Evolutionary conservation across 2,329 filamentous ascomycete species (phyloP).

Genomic region (Neocucurbitaria cava): DNA sequence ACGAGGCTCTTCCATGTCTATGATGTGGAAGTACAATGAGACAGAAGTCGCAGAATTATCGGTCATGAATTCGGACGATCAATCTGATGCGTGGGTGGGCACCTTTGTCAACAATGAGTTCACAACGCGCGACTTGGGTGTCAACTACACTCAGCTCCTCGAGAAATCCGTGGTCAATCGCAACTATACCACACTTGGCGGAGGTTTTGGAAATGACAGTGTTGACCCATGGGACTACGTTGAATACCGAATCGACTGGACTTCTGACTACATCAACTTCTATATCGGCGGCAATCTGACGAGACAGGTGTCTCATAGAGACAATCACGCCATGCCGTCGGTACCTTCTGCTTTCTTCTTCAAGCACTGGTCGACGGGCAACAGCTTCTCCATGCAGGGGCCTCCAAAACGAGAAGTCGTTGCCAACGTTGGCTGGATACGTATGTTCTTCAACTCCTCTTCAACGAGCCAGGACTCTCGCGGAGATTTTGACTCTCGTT

Average conservation of each 20-base stretch:
- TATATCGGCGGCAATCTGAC: slow-evolving; percentile 51
- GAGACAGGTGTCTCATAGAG: slow-evolving; percentile 42
- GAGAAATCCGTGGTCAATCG: slow-evolving; percentile 33
- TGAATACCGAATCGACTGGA: slow-evolving; percentile 59
- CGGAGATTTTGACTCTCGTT: slow-evolving; percentile 38
- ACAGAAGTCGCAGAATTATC: slow-evolving; percentile 53
- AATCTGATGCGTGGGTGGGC: slow-evolving; percentile 47
- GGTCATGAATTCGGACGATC: slow-evolving; percentile 54
- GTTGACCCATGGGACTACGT: slow-evolving; percentile 53
- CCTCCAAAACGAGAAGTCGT: slow-evolving; percentile 50
- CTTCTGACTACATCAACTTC: slow-evolving; percentile 51
- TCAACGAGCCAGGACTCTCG: slow-evolving; percentile 42
- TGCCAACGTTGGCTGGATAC: slow-evolving; percentile 55
- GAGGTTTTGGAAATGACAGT: slow-evolving; percentile 37
- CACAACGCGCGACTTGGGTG: slow-evolving; percentile 45
- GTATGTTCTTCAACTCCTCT: slow-evolving; percentile 61
- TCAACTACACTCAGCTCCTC: slow-evolving; percentile 51
- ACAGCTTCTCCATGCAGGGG: slow-evolving; percentile 54
- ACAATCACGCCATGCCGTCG: slow-evolving; percentile 46
- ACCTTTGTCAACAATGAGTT: slow-evolving; percentile 51
- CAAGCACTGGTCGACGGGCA: slow-evolving; percentile 59
- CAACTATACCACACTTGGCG: slow-evolving; percentile 50
- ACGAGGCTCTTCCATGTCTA: slow-evolving; percentile 54
- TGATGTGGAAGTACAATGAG: slow-evolving; percentile 56
- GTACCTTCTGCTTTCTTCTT: slow-evolving; percentile 53